phyloP scores from a whole-genome alignment of 768 basidiomycete genomes.

The Tricholoma furcatifolium region DNA sequence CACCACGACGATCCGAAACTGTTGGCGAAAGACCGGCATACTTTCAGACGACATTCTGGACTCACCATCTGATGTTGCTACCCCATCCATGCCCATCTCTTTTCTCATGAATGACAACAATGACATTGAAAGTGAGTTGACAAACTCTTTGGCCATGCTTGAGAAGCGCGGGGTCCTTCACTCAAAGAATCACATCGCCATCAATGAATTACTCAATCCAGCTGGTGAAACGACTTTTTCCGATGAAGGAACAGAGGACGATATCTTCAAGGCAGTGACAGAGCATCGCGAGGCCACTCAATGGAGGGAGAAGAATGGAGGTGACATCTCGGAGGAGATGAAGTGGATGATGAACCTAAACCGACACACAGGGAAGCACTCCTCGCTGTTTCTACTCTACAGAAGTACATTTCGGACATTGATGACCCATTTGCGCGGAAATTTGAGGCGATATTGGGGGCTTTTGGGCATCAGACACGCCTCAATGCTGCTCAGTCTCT shows the following conservation, averaged over 20 bases:
- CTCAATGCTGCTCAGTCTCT: not conserved
- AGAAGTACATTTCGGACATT: slow-evolving; percentile 16
- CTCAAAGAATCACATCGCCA: slow-evolving; percentile 2
- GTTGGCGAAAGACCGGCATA: slow-evolving; percentile 30
- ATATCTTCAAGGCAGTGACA: slow-evolving; percentile 4
- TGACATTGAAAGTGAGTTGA: slow-evolving; percentile 10
- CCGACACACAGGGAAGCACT: slow-evolving; percentile 22
- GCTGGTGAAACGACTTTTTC: not conserved
- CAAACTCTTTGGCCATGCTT: not conserved
- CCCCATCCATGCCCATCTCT: slow-evolving; percentile 20
- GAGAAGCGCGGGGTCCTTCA: slow-evolving; percentile 8
- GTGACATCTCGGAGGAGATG: not conserved
- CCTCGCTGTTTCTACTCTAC: slow-evolving; percentile 17
- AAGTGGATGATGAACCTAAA: not conserved
- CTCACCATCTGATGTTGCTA: not conserved
- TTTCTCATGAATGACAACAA: slow-evolving; percentile 19
- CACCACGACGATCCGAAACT: slow-evolving; percentile 25
- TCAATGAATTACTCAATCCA: slow-evolving; percentile 8
- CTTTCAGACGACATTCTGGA: slow-evolving; percentile 15
- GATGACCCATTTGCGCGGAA: slow-evolving; percentile 22
- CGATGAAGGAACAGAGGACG: slow-evolving; percentile 5
- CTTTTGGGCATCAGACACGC: slow-evolving; percentile 20
- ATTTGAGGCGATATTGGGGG: slow-evolving; percentile 19
- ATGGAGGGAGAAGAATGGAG: slow-evolving; percentile 5
- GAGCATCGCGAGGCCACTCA: not conserved